Conservation (phyloP, 2,329 filamentous ascomycete species). For the Rhytidhysteron rufulum region DNA sequence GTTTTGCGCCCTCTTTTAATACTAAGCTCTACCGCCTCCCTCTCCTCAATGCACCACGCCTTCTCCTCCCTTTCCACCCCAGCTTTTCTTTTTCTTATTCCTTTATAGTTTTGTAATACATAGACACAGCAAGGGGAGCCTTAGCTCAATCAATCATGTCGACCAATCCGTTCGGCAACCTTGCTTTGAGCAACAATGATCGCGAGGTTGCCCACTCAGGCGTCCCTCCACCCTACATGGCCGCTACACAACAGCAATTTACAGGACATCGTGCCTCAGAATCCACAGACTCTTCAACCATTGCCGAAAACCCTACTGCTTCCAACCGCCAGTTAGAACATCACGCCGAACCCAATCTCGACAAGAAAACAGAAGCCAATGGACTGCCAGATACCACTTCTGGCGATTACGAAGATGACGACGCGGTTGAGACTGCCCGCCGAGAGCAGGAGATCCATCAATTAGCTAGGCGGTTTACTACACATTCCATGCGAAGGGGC, state of each 20-base stretch:
- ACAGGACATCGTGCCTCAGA: conserved; percentile 1
- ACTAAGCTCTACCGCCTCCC: no score
- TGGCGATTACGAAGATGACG: conserved; percentile 15
- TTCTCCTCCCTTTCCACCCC: no score
- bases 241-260: conserved; percentile 11
- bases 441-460: conserved; percentile 36
- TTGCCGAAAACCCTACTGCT: background rate
- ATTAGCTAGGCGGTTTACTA: conserved; percentile 41
- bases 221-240: conserved; percentile 22
- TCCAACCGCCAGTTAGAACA: conserved; percentile 12
- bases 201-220: conserved; percentile 34
- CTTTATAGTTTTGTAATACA: no score
- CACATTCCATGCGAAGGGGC: conserved; percentile 20
- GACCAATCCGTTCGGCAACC: conserved; percentile 41
- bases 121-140: no score
- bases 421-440: conserved; percentile 14
- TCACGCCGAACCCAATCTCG: conserved; percentile 15
- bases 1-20: no score
- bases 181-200: conserved; percentile 40
- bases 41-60: no score
- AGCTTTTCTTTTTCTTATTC: background rate
- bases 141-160: no score
- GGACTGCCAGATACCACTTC: conserved; percentile 8
- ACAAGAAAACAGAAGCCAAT: conserved; percentile 18
- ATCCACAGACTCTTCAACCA: background rate